Percentiles rank a stretch among this genome's conserved stretches.
phyloP scores from a whole-genome alignment of 1,284 basidiomycete genomes.

The Fomitopsis palustris region DNA sequence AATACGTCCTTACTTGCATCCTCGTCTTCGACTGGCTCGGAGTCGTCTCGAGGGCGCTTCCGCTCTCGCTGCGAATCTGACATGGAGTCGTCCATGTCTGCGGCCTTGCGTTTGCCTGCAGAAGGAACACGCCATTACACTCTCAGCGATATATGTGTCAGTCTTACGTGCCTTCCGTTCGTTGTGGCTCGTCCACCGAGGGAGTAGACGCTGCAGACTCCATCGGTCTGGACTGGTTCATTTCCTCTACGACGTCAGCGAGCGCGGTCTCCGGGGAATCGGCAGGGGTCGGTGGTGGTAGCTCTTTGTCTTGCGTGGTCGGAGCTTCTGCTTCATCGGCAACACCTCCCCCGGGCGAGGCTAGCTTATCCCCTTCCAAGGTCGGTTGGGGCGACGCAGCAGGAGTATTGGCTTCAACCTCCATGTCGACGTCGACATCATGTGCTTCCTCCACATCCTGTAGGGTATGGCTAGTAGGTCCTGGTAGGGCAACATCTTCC shows the following conservation, averaged over 20 bases:
- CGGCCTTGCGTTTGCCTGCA: conserved; percentile 67
- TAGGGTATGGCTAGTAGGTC: neutral
- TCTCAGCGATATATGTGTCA: no score
- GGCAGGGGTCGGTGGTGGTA: conserved; percentile 4
- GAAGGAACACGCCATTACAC: neutral
- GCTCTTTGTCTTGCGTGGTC: neutral
- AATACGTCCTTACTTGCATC: conserved; percentile 43
- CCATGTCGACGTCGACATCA: neutral
- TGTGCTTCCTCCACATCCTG: neutral
- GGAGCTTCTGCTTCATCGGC: neutral
- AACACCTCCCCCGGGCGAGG: neutral
- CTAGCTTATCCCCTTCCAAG: neutral
- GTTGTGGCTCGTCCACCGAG: neutral
- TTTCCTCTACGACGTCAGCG: conserved; percentile 11
- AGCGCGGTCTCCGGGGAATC: neutral
- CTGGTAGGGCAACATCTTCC: neutral
- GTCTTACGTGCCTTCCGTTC: neutral
- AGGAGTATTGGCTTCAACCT: neutral
- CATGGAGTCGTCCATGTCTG: conserved; percentile 43
- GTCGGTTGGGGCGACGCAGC: conserved; percentile 6
- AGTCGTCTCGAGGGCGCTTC: conserved; percentile 67
- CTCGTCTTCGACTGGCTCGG: conserved; percentile 63
- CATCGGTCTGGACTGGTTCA: conserved; percentile 6
- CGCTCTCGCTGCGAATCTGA: conserved; percentile 53
- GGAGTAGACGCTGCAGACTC: neutral